phyloP scores from a whole-genome alignment of 2,329 filamentous ascomycete genomes.

The Pyricularia grisea region DNA sequence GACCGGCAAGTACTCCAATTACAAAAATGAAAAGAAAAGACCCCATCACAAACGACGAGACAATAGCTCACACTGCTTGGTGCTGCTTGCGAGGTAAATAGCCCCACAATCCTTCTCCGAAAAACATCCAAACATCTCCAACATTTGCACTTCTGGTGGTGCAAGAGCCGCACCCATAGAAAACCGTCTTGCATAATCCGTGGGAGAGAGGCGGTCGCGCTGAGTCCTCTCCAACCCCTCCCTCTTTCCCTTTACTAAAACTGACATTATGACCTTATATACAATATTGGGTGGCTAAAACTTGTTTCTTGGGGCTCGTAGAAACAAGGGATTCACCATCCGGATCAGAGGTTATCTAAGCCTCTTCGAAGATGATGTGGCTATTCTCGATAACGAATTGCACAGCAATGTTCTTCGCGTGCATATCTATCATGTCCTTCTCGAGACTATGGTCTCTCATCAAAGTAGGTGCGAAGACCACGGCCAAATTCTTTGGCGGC shows the following conservation, averaged over 20 bases:
- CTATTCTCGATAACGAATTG: conserved; percentile 92
- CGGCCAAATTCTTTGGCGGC: conserved; percentile 91
- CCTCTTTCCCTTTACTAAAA: background rate
- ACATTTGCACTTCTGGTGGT: background rate
- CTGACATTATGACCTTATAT: background rate
- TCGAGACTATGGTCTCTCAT: conserved; percentile 87
- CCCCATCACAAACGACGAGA: background rate
- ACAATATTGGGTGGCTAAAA: background rate
- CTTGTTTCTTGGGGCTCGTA: background rate
- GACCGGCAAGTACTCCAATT: background rate
- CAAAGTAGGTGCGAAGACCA: conserved; percentile 96
- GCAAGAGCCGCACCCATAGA: background rate
- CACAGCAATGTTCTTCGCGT: conserved; percentile 82
- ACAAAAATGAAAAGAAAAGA: background rate
- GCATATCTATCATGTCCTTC: conserved; percentile 93
- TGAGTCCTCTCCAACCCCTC: background rate
- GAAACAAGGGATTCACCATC: background rate
- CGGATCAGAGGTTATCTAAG: conserved; percentile 8
- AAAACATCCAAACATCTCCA: background rate
- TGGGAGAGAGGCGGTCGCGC: background rate
- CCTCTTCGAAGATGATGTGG: conserved; percentile 63
- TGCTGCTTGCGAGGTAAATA: background rate
- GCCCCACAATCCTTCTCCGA: background rate
- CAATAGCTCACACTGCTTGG: background rate
- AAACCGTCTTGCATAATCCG: background rate